Base-by-base conservation (phyloP, 306 rosid species). In the Fagus crenata region DNA sequence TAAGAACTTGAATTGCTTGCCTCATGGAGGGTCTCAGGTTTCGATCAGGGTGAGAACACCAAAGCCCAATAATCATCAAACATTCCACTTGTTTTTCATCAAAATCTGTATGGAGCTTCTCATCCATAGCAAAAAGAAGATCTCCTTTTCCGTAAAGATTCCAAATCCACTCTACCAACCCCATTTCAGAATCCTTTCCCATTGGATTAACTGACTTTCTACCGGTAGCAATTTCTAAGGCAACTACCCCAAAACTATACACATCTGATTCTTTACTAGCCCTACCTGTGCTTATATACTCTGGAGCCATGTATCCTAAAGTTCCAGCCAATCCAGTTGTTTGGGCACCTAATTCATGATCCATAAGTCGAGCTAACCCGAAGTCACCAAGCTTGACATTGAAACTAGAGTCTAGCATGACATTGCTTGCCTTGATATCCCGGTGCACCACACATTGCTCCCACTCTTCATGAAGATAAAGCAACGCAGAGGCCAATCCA, bases 381-480 rank as follows among this genome's bases (percentile, higher is more conserved):
- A 84, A 84, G 56, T 84, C 87, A 53, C 87, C 81, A 4, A 81
- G 83, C 76, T 78, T 81, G 40, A 71, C 85, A 18, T 75, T 81
- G 2, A 74, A 84, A 53, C 13, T 69, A 1, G 83, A 80, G 49
- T 81, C 85, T 39, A 81, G 54, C 85, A 81, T 80, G 36, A 80
- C 59, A 55, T 77, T 84, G 75, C 87, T 84, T 17, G 87, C 46
- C 55, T 84, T 84, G 40, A 84, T 61, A 71, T 81, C 80, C 7
- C 83, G 33, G 7, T 84, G 85, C 11, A 84, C 70, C 2, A 84
- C 88, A 55, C 81, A 81, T 35, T 78, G 81, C 31, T 84, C 81
- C 78, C 85, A 81, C 33, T 75, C 85, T 70, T 84, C 85, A 31
- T 84, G 87, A 55, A 84, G 85, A 43, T 84, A 84, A 7, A 81